Conservation (phyloP, 208 protist genomes). For the Entamoeba histolytica region DNA sequence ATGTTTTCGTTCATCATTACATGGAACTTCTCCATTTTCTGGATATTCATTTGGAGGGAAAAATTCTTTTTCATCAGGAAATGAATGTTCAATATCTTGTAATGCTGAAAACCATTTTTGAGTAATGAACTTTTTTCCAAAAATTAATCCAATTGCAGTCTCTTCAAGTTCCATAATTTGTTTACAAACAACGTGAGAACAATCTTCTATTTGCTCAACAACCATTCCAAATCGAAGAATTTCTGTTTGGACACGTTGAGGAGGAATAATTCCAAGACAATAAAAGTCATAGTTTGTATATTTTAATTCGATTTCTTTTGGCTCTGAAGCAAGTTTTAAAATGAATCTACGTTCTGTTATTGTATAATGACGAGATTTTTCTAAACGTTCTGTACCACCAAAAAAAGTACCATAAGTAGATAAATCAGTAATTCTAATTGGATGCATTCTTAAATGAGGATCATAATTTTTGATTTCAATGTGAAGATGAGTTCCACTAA, state of each 20-base stretch:
- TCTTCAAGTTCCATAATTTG: not conserved
- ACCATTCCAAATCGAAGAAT: not conserved
- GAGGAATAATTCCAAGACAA: not conserved
- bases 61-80: not conserved
- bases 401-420: not conserved
- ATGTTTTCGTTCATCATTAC: not conserved
- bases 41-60: not conserved
- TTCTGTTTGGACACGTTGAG: not conserved
- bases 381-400: not conserved
- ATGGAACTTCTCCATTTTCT: not conserved
- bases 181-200: not conserved
- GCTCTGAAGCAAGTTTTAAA: not conserved
- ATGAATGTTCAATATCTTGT: not conserved
- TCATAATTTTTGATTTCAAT: not conserved
- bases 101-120: not conserved
- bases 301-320: not conserved
- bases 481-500: not conserved
- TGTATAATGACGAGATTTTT: not conserved
- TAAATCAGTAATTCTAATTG: not conserved
- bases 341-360: not conserved
- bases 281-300: not conserved
- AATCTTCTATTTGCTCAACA: not conserved
- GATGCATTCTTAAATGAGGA: not conserved
- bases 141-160: not conserved
- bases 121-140: not conserved